phyloP scores from a whole-genome alignment of 1,284 basidiomycete genomes.

The Phellopilus nigrolimitatus region DNA sequence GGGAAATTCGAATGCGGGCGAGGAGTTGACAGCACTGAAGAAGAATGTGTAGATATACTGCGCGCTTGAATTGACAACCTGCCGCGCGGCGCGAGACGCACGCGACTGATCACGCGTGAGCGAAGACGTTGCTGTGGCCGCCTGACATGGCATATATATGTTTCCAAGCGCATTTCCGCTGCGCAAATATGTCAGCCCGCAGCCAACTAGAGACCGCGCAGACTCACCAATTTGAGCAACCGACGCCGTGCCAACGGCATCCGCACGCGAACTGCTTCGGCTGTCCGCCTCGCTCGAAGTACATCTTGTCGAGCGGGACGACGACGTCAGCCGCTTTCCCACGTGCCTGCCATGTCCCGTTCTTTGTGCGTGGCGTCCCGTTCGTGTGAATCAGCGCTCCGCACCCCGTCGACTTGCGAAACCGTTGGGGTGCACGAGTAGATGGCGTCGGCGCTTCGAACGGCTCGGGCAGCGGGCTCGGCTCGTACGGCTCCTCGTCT shows the following conservation, averaged over 20 bases:
- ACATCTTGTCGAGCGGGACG: slow-evolving; percentile 15
- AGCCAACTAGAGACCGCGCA: no score
- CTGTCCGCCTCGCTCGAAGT: slow-evolving; percentile 19
- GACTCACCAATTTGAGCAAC: slow-evolving; percentile 19
- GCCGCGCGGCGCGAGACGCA: slow-evolving; percentile 6
- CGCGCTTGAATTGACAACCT: background rate
- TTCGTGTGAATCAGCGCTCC: slow-evolving; percentile 16
- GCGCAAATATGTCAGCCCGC: no score
- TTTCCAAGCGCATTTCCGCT: slow-evolving; percentile 20
- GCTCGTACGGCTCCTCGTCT: slow-evolving; percentile 14
- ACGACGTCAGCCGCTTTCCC: slow-evolving; percentile 13
- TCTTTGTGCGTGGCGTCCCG: slow-evolving; percentile 11
- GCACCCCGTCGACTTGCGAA: slow-evolving; percentile 17
- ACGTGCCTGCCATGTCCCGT: slow-evolving; percentile 17
- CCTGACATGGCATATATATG: slow-evolving; percentile 20
- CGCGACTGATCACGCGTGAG: slow-evolving; percentile 1
- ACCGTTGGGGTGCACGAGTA: background rate
- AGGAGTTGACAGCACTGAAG: slow-evolving; percentile 13
- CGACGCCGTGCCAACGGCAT: slow-evolving; percentile 20
- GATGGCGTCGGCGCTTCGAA: slow-evolving; percentile 2
- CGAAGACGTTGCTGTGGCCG: slow-evolving; percentile 4
- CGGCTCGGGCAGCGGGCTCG: slow-evolving; percentile 12
- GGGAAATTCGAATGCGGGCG: slow-evolving; percentile 15
- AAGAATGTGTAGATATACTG: slow-evolving; percentile 19
- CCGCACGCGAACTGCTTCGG: slow-evolving; percentile 19